A percentile compares a stretch with the other conserved stretches of the same genome.
Evolutionary conservation across 352 stramenopile genomes (phyloP).

Genomic region (Peronosclerospora sorghi): DNA sequence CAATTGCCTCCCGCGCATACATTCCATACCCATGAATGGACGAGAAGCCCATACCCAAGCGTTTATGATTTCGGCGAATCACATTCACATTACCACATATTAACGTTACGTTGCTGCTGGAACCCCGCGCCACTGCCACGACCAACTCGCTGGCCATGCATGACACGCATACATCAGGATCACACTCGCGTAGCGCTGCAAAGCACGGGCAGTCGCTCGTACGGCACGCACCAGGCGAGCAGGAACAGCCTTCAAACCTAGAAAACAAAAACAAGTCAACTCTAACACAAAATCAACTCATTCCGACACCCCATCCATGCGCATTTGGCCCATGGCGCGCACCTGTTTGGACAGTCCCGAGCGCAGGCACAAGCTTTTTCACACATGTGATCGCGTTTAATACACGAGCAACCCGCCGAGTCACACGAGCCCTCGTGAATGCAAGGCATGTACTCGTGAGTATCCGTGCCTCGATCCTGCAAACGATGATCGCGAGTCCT

Average conservation of each 20-base stretch:
- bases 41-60: constrained; percentile 33
- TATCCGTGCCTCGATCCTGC: constrained; percentile 38
- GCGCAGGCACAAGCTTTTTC: constrained; percentile 35
- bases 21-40: constrained; percentile 41
- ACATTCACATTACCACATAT: constrained; percentile 19
- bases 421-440: constrained; percentile 56
- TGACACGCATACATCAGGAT: constrained; percentile 36
- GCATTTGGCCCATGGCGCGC: constrained; percentile 1
- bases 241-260: constrained; percentile 46
- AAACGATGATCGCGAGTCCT: constrained; percentile 50
- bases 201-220: constrained; percentile 43
- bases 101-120: not conserved
- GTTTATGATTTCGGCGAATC: constrained; percentile 17
- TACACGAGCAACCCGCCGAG: constrained; percentile 47
- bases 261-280: not conserved
- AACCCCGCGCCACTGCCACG: constrained; percentile 8
- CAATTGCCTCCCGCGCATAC: constrained; percentile 35
- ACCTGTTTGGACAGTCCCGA: constrained; percentile 34
- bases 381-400: constrained; percentile 36
- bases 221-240: constrained; percentile 26
- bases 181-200: constrained; percentile 41
- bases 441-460: constrained; percentile 68
- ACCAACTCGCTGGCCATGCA: constrained; percentile 37
- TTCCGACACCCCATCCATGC: not conserved
- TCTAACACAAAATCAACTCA: not conserved